Base-by-base conservation (phyloP, 495 filamentous ascomycete genomes). In the Annulohypoxylon bovei region DNA sequence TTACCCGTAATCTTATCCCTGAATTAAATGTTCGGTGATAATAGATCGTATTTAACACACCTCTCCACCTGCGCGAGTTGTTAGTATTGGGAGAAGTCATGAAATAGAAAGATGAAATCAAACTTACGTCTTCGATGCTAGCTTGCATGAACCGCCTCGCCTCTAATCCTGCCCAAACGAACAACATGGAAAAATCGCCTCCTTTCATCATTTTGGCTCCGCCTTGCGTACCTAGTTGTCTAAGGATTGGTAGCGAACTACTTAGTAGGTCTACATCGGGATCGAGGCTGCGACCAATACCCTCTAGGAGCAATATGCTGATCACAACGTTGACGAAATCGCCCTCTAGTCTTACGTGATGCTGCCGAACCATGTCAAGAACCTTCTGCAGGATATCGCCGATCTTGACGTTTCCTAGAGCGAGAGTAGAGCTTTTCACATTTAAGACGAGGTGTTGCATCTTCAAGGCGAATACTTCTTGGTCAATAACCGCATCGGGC, bases 271-370 rank as follows among this genome's bases (percentile, higher is more conserved):
- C 96, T 23, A 98, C 79, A 35, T 93, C 82, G 0, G 95, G 95
- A 76, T 99, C 88, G 32, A 99, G 82, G 65, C 81, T 91, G 44
- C 96, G 85, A 0, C 96, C 96, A 66, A 99, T 98, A 0, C 96
- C 96, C 75, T 99, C 96, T 1, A 99, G 83, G 1, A 99, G 83
- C 37, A 99, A 83, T 52, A 98, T 97, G 32, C 91, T 95, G 58
- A 99, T 92, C 16, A 99, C 95, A 2, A 99, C 95, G 74, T 99
- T 99, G 59, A 98, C 95, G 78, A 98, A 99, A 76, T 99, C 96
- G 1, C 96, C 96, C 75, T 98, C 96, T 32, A 99, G 87, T 7
- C 96, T 87, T 1, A 99, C 96, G 74, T 99, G 96, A 75, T 99
- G 95, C 14, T 83, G 82, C 28, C 96, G 88, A 46, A 99, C 96